Base-by-base conservation (phyloP, 331 rosid species). In the Malus hybrid region DNA sequence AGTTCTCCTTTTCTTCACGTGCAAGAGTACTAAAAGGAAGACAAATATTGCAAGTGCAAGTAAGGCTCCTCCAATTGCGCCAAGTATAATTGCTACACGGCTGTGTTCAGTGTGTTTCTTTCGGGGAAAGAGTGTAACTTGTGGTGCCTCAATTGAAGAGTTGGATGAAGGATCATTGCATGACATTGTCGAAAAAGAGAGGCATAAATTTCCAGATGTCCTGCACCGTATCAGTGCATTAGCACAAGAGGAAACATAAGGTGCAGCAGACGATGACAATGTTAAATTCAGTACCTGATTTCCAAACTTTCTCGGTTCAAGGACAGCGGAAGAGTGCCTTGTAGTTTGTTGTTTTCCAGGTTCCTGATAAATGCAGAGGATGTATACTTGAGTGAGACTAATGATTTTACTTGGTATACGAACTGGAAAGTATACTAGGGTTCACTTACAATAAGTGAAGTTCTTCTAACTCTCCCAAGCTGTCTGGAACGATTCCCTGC, bases 81-180 rank as follows among this genome's bases (percentile, higher is more conserved):
- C 83, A 46, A 89, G 79, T 76, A 87, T 79, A 58, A 87, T 72
- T 60, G 85, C 82, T 74, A 87, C 70, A 78, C 61, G 88, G 66
- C 26, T 73, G 62, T 82, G 85, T 71, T 68, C 76, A 24, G 46
- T 77, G 77, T 81, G 85, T 83, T 83, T 80, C 83, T 62, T 86
- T 73, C 42, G 68, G 64, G 88, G 78, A 76, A 93, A 32, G 75
- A 86, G 63, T 46, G 89, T 93, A 15, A 89, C 84, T 87, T 91
- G 93, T 29, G 98, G 98, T 22, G 93, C 70, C 82, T 88, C 96
- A 83, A 89, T 84, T 63, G 97, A 79, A 69, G 93, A 86, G 83
- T 66, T 79, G 52, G 86, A 74, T 74, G 89, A 70, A 69, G 72
- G 84, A 42, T 81, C 89, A 53, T 84, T 81, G 76, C 98, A 93